Evolutionary conservation across 371 early-diverging fungal genomes (phyloP).

Genomic region (Nematocida sp.): DNA sequence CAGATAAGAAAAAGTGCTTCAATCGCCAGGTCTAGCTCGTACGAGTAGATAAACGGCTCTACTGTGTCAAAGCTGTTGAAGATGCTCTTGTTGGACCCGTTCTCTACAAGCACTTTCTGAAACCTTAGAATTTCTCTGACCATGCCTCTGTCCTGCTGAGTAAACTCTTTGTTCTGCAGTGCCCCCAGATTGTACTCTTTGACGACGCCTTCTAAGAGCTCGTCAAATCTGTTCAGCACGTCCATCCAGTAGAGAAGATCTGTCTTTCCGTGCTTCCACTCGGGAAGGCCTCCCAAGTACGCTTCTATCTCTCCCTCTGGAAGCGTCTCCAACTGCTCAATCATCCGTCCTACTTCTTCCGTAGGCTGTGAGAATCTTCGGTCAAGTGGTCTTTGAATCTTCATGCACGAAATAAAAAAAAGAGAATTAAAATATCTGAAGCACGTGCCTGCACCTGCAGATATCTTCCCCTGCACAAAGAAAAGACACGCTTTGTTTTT

Average conservation of each 20-base stretch:
- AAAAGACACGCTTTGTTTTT: neutral
- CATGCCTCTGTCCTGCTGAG: neutral
- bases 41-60: constrained; percentile 27
- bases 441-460: neutral
- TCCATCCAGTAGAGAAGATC: constrained; percentile 42
- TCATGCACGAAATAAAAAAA: constrained; percentile 42
- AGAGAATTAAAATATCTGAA: no score
- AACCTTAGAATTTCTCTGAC: constrained; percentile 20
- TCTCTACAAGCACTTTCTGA: constrained; percentile 29
- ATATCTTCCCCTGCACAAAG: neutral
- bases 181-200: neutral
- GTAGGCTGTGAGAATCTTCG: constrained; percentile 40
- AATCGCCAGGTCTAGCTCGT: constrained; percentile 21
- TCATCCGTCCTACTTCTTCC: constrained; percentile 5
- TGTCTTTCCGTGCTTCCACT: constrained; percentile 26
- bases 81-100: constrained; percentile 39
- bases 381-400: constrained; percentile 33
- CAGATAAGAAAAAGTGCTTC: constrained; percentile 33
- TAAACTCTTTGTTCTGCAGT: constrained; percentile 13
- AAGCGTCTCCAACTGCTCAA: neutral
- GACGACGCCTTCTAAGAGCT: neutral
- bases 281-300: constrained; percentile 8
- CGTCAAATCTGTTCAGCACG: constrained; percentile 35
- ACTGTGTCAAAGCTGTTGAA: constrained; percentile 37
- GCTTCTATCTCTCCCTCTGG: neutral